Evolutionary conservation across 306 rosid genomes (phyloP).

Genomic region (Ormosia emarginata): DNA sequence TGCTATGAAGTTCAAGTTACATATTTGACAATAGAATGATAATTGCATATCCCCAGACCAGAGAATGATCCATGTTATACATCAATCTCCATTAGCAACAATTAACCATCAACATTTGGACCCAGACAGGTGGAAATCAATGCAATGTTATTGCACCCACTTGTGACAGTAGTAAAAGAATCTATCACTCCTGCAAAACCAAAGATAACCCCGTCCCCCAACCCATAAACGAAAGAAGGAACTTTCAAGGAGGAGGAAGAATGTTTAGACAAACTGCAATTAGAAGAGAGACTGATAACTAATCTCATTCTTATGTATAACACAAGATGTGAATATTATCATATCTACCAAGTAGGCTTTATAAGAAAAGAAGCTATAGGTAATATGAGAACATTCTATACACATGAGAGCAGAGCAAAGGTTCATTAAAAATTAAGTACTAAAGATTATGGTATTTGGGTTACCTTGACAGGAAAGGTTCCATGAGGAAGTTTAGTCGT

Average conservation of each 20-base stretch:
- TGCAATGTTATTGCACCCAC: neutral
- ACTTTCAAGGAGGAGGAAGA: neutral
- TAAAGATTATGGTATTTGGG: neutral
- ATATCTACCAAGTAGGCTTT: neutral
- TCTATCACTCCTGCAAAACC: neutral
- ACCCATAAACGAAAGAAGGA: neutral
- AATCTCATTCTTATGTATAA: neutral
- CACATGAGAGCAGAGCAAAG: neutral
- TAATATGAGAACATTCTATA: neutral
- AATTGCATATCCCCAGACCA: neutral
- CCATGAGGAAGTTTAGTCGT: conserved; percentile 94
- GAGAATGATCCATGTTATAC: conserved; percentile 9
- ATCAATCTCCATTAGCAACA: neutral
- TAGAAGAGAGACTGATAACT: neutral
- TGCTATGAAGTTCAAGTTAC: neutral
- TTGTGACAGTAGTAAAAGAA: neutral
- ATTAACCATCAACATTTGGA: neutral
- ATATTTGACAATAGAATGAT: conserved; percentile 12
- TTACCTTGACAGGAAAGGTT: conserved; percentile 96
- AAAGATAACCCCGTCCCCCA: conserved; percentile 1
- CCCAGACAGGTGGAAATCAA: neutral
- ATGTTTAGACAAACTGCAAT: neutral
- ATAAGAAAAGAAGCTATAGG: neutral
- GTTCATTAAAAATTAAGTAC: neutral
- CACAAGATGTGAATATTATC: neutral